These are phyloP conservation scores for Castanospermum australe DNA, from an alignment of 306 rosid genomes.

Conservation along the genomic window DNA sequence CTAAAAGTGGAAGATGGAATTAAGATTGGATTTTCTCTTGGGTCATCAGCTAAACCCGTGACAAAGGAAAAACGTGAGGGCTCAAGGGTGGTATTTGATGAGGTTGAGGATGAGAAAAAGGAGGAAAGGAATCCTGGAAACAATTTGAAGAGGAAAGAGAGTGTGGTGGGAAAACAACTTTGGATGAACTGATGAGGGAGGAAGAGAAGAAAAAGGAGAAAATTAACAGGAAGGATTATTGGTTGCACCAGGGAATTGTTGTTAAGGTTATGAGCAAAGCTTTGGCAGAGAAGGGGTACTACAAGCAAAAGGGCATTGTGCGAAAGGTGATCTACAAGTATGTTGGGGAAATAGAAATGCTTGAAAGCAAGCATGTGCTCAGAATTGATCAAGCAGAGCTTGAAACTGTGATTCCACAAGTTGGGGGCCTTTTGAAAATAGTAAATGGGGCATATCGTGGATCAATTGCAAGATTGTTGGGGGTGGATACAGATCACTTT, in stretches of 20 bases:
- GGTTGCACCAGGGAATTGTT: slow-evolving; percentile 74
- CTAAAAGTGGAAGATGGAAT: slow-evolving; percentile 62
- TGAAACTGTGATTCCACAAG: slow-evolving; percentile 87
- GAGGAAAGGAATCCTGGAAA: slow-evolving; percentile 34
- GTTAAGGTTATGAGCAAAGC: slow-evolving; percentile 92
- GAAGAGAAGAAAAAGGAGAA: slow-evolving; percentile 88
- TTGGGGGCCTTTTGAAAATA: slow-evolving; percentile 82
- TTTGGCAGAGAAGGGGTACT: slow-evolving; percentile 83
- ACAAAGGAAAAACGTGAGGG: slow-evolving; percentile 50
- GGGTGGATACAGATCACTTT: slow-evolving; percentile 64
- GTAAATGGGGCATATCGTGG: slow-evolving; percentile 93
- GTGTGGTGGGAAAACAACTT: slow-evolving; percentile 46
- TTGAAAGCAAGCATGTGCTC: slow-evolving; percentile 80
- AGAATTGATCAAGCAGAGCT: slow-evolving; percentile 89
- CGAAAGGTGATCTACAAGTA: slow-evolving; percentile 76
- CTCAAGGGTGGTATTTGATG: slow-evolving; percentile 56
- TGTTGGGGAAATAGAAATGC: slow-evolving; percentile 88
- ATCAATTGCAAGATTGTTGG: slow-evolving; percentile 63
- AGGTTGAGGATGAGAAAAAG: slow-evolving; percentile 49
- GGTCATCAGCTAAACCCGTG: slow-evolving; percentile 42
- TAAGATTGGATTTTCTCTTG: slow-evolving; percentile 77
- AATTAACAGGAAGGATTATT: slow-evolving; percentile 82
- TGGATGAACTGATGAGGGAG: slow-evolving; percentile 81
- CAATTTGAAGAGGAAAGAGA: slow-evolving; percentile 41
- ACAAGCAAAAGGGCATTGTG: slow-evolving; percentile 85